Percentiles rank a stretch among this genome's conserved stretches.
These are phyloP conservation scores for Cyberlindnera maclurae DNA, from an alignment of 805 yeast species.

Conservation along the genomic window DNA sequence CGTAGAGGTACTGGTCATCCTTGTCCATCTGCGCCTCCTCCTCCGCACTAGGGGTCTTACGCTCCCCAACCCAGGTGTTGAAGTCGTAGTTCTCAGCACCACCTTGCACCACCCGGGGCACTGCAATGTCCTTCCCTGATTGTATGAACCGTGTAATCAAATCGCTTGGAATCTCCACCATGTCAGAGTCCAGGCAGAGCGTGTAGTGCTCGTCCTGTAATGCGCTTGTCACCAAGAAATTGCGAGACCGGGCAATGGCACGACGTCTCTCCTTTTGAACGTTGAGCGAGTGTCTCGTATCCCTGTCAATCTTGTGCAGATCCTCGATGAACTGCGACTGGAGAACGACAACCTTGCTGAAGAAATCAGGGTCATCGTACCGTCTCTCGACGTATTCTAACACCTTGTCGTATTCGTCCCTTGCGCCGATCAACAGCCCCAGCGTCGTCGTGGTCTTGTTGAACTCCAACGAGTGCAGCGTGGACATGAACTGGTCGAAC, in stretches of 20 bases:
- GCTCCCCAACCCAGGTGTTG: constrained; percentile 29
- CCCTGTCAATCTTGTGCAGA: constrained; percentile 10
- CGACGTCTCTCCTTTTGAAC: constrained; percentile 25
- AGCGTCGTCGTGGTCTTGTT: constrained; percentile 17
- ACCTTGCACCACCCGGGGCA: constrained; percentile 20
- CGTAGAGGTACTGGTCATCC: constrained; percentile 13
- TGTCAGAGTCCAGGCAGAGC: constrained; percentile 22
- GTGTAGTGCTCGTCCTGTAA: no score
- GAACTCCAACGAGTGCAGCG: constrained; percentile 25
- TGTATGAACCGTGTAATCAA: constrained; percentile 21
- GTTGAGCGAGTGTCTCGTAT: constrained; percentile 9
- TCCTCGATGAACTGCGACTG: constrained; percentile 19
- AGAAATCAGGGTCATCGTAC: constrained; percentile 8
- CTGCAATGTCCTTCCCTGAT: constrained; percentile 25
- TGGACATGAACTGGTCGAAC: constrained; percentile 28
- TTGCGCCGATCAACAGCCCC: constrained; percentile 15
- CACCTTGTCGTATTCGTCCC: constrained; percentile 8
- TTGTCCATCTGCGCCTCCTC: constrained; percentile 12
- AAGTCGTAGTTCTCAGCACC: constrained; percentile 25
- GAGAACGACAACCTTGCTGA: constrained; percentile 7
- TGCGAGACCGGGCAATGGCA: constrained; percentile 23
- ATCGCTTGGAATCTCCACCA: constrained; percentile 20
- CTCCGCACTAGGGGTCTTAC: constrained; percentile 20
- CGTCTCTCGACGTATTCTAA: constrained; percentile 5
- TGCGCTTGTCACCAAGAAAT: constrained; percentile 19